Evolutionary conservation across 768 basidiomycete species (phyloP), one percentile per base, ranked within the genome.

Genomic region (Xerocomellus dryophilus): DNA sequence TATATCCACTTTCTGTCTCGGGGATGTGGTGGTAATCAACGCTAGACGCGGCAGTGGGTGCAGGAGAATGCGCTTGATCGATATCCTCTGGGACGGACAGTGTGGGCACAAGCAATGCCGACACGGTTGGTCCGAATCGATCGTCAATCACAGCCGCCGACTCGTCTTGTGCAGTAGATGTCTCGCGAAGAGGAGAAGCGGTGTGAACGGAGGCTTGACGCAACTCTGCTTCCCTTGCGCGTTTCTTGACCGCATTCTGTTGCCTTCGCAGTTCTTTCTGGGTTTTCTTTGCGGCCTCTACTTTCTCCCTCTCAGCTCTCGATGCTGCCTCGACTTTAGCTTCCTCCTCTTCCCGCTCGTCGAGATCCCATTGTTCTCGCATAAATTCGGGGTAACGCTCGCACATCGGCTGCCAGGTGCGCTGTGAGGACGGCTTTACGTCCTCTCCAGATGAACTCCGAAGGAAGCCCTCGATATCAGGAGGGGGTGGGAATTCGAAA

Each of bases 361-460:
- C 92, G 47, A 91, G 70, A 7, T 71, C 78, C 80, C 84, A 85
- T 66, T 95, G 90, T 67, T 97, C 94, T 44, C 74, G 73, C 79
- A 89, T 85, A 63, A 83, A 97, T 67, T 96, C 92, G 18, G 78
- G 50, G 70, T 96, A 98, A 8, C 95, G 84, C 50, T 97, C 93
- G 57, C 76, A 83, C 42, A 90, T 78, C 2, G 96, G 90, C 21
- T 86, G 80, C 88, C 92, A 95, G 0, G 77, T 83, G 32, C 71
- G 76, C 36, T 64, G 50, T 17, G 64, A 56, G 15, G 68, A 61
- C 29, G 67, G 60, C 29, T 63, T 60, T 4, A 66, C 62, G 53
- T 69, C 71, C 42, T 66, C 63, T 54, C 75, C 74, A 32, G 67
- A 58, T 2, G 61, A 57, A 48, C 66, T 66, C 25, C 59, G 57